Conservation (phyloP, 1,139 yeast species). For the Zhuliangozyma blackwelliae region DNA sequence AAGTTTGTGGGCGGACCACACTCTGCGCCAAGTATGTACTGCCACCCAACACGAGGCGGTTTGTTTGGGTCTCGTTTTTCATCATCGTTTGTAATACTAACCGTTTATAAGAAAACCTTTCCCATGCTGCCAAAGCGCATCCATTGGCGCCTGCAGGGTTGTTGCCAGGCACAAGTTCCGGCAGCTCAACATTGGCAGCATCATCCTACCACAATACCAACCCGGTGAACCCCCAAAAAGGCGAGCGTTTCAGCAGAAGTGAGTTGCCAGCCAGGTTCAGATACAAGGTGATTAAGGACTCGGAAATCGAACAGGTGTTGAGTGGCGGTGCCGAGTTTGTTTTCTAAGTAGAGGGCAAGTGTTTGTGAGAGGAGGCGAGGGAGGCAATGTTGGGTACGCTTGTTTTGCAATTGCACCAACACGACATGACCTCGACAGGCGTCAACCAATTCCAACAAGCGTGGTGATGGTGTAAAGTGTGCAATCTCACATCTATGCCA, state of each 20-base stretch:
- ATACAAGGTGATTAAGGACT: slow-evolving; percentile 54
- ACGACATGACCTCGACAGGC: too few relatives aligned
- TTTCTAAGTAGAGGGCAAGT: slow-evolving; percentile 15
- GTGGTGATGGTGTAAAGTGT: too few relatives aligned
- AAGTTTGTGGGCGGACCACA: slow-evolving; percentile 61
- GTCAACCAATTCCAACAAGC: too few relatives aligned
- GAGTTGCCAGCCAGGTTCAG: slow-evolving; percentile 70
- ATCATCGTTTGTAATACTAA: slow-evolving; percentile 18
- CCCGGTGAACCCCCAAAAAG: slow-evolving; percentile 39
- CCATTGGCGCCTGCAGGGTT: slow-evolving; percentile 52
- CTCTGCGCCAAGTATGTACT: slow-evolving; percentile 28
- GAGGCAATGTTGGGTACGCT: neutral
- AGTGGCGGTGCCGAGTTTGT: slow-evolving; percentile 71
- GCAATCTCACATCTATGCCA: too few relatives aligned
- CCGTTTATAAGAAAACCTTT: slow-evolving; percentile 17
- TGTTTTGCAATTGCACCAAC: too few relatives aligned
- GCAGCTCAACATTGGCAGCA: slow-evolving; percentile 6
- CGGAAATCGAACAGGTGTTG: slow-evolving; percentile 69
- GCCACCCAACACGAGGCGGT: slow-evolving; percentile 2
- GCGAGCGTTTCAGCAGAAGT: slow-evolving; percentile 54
- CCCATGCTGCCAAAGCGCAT: slow-evolving; percentile 31
- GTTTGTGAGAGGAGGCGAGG: neutral
- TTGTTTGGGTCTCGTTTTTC: neutral
- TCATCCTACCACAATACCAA: slow-evolving; percentile 23
- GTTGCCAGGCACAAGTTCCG: slow-evolving; percentile 36